Percentiles rank a stretch among this genome's conserved stretches.
Evolutionary conservation across 495 filamentous ascomycete genomes (phyloP).

Genomic region (Melanomma pulvis-pyrius): DNA sequence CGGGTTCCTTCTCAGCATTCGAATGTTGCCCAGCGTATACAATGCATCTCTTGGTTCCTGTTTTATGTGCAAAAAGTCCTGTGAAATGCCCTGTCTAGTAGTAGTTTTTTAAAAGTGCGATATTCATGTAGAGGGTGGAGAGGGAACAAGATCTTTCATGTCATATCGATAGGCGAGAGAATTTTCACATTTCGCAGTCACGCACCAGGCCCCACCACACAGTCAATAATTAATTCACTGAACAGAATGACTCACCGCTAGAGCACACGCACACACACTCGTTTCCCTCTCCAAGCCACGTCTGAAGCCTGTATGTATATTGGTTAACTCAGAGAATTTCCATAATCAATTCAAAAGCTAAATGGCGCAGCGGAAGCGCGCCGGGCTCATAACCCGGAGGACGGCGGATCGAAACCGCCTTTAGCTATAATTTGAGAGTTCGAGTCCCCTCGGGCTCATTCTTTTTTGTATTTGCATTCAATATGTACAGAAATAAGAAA

Average conservation of each 20-base stretch:
- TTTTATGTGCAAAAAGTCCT: too few species aligned
- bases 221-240: neutral
- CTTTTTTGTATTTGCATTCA: neutral
- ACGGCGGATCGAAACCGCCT: slow-evolving; percentile 38
- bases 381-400: slow-evolving; percentile 40
- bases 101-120: too few species aligned
- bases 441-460: neutral
- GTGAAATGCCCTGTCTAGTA: too few species aligned
- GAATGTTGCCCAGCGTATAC: too few species aligned
- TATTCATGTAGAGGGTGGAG: too few species aligned
- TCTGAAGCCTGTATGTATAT: neutral
- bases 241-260: neutral
- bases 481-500: too few species aligned
- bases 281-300: too few species aligned
- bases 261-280: neutral
- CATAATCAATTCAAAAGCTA: slow-evolving; percentile 13
- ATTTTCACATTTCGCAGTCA: neutral
- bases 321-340: too few species aligned
- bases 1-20: too few species aligned
- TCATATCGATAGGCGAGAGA: neutral
- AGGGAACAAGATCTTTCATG: too few species aligned
- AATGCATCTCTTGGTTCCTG: too few species aligned
- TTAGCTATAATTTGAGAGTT: slow-evolving; percentile 30
- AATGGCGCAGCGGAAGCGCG: slow-evolving; percentile 37
- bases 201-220: neutral